Evolutionary conservation across 176 grass and related monocot genomes (phyloP), one percentile per base, ranked within the genome.

Genomic region (Avena eriantha): DNA sequence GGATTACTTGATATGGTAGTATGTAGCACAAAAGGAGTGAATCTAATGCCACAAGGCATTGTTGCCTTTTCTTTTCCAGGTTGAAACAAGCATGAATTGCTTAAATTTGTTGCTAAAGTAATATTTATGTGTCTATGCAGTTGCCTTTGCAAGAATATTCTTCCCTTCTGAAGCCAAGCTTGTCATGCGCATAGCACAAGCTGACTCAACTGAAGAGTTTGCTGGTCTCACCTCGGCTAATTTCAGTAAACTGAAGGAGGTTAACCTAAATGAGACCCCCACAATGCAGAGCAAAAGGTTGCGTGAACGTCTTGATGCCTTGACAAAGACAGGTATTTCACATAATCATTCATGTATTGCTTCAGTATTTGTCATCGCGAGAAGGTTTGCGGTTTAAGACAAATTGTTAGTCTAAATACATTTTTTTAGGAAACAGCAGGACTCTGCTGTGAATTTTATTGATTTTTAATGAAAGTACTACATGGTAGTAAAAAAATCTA

Each of bases 91-190:
- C 45, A 72, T 68, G 50, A 58, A 58, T 71, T 68, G 50, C 60
- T 58, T 47, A 34, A 21, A 87, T 49, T 35, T 14, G 22, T 43
- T 24, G 41, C 79, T 88, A 16, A 69, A 68, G 2, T 79, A 3
- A 7, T 70, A 51, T 18, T 22, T 73, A 16, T 71, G 33, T 83
- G 8, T 77, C 41, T 84, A 39, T 82, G 54, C 85, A 99, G 94
- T 99, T 94, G 97, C 97, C 57, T 99, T 96, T 90, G 94, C 97
- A 31, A 96, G 87, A 84, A 82, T 99, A 92, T 96, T 99, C 87
- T 99, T 94, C 80, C 97, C 97, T 67, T 81, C 94, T 9, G 97
- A 99, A 87, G 97, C 94, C 31, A 96, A 96, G 78, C 69, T 96
- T 87, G 90, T 87, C 29, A 99, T 99, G 97, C 85, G 89, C 81